Evolutionary conservation across 148 eudicot genomes (phyloP), one percentile per base, ranked within the genome.

Genomic region (Camellia granthamiana): DNA sequence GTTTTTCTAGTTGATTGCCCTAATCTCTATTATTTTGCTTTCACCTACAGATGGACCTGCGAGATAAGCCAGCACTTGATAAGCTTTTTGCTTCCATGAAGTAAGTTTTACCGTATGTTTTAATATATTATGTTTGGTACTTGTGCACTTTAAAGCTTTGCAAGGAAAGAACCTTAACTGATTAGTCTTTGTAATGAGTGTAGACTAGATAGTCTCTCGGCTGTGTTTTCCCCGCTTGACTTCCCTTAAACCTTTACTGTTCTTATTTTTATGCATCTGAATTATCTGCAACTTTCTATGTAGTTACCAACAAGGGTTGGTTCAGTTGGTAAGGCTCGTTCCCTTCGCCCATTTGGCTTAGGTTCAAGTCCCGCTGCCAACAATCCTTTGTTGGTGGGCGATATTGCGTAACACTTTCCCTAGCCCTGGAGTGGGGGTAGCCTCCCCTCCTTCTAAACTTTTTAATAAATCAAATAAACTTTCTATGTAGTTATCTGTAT

Each of bases 1-100:
- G 61, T 63, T 38, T 30, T 54, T 66, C 16, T 10, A 18, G 41
- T 66, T 65, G 46, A 10, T 54, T 19, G 72, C 51, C 76, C 67
- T 41, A 46, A 74, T 80, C 38, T 62, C 75, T 60, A 52, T 74
- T 62, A 21, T 54, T 71, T 69, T 81, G 61, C 76, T 83, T 69
- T 60, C 72, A 13, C 64, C 71, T 84, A 82, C 90, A 95, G 98
- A 85, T 90, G 79, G 99, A 97, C 79, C 91, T 97, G 62, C 89
- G 97, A 64, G 93, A 94, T 81, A 97, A 88, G 87, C 82, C 95
- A 38, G 96, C 92, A 30, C 89, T 97, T 68, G 98, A 94, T 77
- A 80, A 84, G 66, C 83, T 97, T 74, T 97, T 97, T 87, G 89
- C 92, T 67, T 89, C 96, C 0, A 84, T 88, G 43, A 90, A 88